Evolutionary conservation across 768 basidiomycete species (phyloP), one percentile per base, ranked within the genome.

Genomic region (Arthromyces matolae): DNA sequence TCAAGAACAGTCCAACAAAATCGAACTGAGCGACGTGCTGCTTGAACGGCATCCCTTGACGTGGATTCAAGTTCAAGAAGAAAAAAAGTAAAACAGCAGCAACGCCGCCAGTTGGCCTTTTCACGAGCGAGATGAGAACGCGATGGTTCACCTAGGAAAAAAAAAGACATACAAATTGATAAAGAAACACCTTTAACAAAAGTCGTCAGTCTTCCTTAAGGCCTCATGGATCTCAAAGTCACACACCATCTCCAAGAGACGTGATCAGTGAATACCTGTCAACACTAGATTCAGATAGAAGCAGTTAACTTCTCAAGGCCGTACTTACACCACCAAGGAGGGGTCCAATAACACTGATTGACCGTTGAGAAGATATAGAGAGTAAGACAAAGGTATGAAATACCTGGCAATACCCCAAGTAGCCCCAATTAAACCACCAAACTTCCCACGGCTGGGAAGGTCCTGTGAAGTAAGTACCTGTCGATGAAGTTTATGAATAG

Each of bases 61-160:
- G 84, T 1, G 89, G 86, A 56, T 90, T 89, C n/a, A 90, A 71
- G 54, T 89, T 84, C 31, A 91, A 75, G 72, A 85, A 89, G 60
- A 79, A 73, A 59, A 89, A 86, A 3, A 91, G 68, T 28, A 88
- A 56, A 1, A 53, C 66, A 19, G 73, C 79, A 5, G 84, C 83
- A 24, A 84, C 54, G 34, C 84, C 87, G 19, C 85, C 88, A 0
- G 84, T 88, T 1, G 89, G 89, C 32, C 87, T 88, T 40, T 8
- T 33, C 32, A 13, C 44, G 35, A n/a, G 22, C n/a, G 19, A 39
- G 4, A 34, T 45, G 5, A 49, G 35, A 27, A 0, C 7, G n/a
- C n/a, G n/a, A n/a, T 5, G 14, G 28, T 14, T 45, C 16, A 35
- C 48, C 23, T 25, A 28, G 32, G 9, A 40, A n/a, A 29, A 35